Conservation (phyloP, 257 asterid species). For the Leonotis leonurus region DNA sequence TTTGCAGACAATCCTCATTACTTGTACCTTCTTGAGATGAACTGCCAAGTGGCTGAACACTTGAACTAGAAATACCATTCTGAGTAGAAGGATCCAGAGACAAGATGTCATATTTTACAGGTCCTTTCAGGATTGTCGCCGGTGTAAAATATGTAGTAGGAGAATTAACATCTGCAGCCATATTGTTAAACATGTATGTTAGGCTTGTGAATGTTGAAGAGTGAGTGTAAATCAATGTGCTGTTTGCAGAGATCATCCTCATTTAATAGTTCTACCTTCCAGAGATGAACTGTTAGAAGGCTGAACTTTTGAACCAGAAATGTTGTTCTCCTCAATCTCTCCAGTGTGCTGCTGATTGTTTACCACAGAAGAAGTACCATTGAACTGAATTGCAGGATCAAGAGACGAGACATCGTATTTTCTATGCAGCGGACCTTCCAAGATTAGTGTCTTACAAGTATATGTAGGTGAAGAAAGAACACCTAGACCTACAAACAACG, state of each 20-base stretch:
- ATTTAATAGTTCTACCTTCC: no score
- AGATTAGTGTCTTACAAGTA: slow-evolving; percentile 24
- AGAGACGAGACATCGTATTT: slow-evolving; percentile 16
- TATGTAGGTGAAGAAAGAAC: slow-evolving; percentile 15
- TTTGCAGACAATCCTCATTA: slow-evolving; percentile 32
- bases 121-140: no score
- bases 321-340: slow-evolving; percentile 15
- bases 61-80: slow-evolving; percentile 16
- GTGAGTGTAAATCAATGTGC: no score
- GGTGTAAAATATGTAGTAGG: no score
- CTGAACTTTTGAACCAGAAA: no score
- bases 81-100: no score
- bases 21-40: slow-evolving; percentile 20
- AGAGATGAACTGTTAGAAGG: no score
- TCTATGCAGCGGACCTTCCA: slow-evolving; percentile 15
- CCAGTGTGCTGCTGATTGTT: slow-evolving; percentile 19
- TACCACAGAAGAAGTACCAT: slow-evolving; percentile 11
- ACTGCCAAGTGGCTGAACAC: slow-evolving; percentile 26
- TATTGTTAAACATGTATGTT: no score
- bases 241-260: no score
- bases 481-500: slow-evolving; percentile 35
- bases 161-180: no score
- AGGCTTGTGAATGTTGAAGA: no score
- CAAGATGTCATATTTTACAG: no score
- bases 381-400: slow-evolving; percentile 15